Evolutionary conservation across 1,284 basidiomycete genomes (phyloP), one percentile per base, ranked within the genome.

Genomic region (Coniophora puteana): DNA sequence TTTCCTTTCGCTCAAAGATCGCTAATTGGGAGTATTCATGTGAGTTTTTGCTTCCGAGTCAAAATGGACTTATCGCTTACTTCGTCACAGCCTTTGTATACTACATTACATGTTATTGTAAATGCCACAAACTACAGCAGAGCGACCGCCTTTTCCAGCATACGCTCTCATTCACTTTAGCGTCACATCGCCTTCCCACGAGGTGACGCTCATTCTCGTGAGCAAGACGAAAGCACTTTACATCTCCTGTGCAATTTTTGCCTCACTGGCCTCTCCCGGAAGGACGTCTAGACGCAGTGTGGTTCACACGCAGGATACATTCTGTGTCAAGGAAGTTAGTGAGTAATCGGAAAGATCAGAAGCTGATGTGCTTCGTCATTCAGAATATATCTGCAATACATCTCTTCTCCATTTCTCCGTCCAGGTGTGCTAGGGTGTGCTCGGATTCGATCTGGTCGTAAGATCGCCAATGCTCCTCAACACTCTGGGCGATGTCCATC

Each of bases 401-500:
- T n/a, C n/a, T n/a, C n/a, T n/a, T n/a, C n/a, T n/a, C n/a, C n/a
- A n/a, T n/a, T n/a, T n/a, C n/a, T n/a, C n/a, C n/a, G n/a, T n/a
- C n/a, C n/a, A n/a, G n/a, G n/a, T 45, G 21, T 33, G 35, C 8
- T 29, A 13, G 8, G 24, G 18, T 22, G 1, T 23, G 23, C 12
- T 12, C 29, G 18, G 11, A 16, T 22, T 26, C 26, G 35, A 21
- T 32, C 30, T 23, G 12, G 36, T 36, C n/a, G 16, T 23, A 11
- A 14, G 18, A 25, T 24, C 3, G 13, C 41, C 18, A 16, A 31
- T 30, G 86, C 86, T 89, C 85, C 74, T 72, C 72, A 71, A 89
- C 87, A 90, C 87, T 90, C 87, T 89, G 87, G 83, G 76, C 80
- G 77, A 74, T 82, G 85, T 80, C 71, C 48, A 57, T 44, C 53